Conservation (phyloP, 192 early-diverging fungal species). For the Backusella macrospora region DNA sequence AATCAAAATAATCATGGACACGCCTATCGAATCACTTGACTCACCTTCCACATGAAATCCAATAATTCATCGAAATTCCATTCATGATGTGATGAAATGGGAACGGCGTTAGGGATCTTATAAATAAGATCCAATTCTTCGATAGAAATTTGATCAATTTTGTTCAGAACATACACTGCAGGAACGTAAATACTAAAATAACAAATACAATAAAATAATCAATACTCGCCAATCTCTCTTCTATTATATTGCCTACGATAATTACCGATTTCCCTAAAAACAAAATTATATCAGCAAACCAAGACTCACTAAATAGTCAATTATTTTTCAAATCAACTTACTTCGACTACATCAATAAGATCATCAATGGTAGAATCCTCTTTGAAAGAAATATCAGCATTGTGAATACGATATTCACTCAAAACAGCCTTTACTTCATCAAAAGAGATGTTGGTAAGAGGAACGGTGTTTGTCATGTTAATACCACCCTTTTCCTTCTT, state of each 20-base stretch:
- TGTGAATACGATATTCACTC: conserved; percentile 95
- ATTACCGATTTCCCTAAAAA: conserved; percentile 39
- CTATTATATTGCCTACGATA: not conserved
- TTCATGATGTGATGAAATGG: conserved; percentile 74
- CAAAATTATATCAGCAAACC: not conserved
- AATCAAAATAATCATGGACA: conserved; percentile 30
- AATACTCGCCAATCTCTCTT: not conserved
- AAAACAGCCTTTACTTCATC: conserved; percentile 94
- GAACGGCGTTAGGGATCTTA: conserved; percentile 95
- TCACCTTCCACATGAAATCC: conserved; percentile 71
- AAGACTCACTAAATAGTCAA: not conserved
- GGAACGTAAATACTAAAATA: conserved; percentile 89
- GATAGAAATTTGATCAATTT: conserved; percentile 97
- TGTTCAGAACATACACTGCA: conserved; percentile 95
- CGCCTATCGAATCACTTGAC: not conserved
- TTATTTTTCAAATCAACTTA: conserved; percentile 45
- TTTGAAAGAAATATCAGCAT: conserved; percentile 93
- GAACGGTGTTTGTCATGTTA: conserved; percentile 91
- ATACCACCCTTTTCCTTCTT: conserved; percentile 99
- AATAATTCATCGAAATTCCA: conserved; percentile 99
- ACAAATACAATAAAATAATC: conserved; percentile 12
- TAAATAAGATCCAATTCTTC: conserved; percentile 96
- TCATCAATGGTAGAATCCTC: conserved; percentile 95
- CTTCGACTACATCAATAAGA: conserved; percentile 97
- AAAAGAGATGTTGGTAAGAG: conserved; percentile 82